Percentiles rank a stretch among this genome's conserved stretches.
phyloP scores from a whole-genome alignment of 768 basidiomycete species.

The Coprinopsis sp. region DNA sequence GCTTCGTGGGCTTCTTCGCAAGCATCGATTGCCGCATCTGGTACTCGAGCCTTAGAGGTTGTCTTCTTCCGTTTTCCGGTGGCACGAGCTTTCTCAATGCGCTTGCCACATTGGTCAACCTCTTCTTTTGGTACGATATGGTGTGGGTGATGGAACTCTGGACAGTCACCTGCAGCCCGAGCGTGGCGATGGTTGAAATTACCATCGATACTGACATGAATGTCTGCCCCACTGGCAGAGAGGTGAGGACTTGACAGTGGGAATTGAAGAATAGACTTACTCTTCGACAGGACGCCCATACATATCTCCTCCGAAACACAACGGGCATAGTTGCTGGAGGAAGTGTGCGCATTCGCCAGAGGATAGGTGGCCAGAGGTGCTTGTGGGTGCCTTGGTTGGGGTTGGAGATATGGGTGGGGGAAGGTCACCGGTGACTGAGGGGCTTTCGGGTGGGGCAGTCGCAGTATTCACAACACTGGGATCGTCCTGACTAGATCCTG shows the following conservation, averaged over 20 bases:
- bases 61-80: constrained; percentile 15
- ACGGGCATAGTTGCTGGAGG: constrained; percentile 26
- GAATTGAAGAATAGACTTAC: constrained; percentile 12
- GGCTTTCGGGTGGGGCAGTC: not conserved
- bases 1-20: constrained; percentile 31
- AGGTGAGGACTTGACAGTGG: not conserved
- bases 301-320: constrained; percentile 26
- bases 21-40: constrained; percentile 29
- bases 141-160: constrained; percentile 25
- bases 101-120: constrained; percentile 27
- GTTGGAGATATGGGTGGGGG: constrained; percentile 2
- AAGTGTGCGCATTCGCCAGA: constrained; percentile 17
- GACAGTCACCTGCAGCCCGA: constrained; percentile 24
- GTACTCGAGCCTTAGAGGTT: constrained; percentile 15
- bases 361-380: too few species aligned
- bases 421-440: not conserved
- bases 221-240: constrained; percentile 28
- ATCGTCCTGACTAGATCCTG: not conserved
- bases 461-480: not conserved
- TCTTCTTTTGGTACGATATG: constrained; percentile 31
- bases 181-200: constrained; percentile 37
- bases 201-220: constrained; percentile 34
- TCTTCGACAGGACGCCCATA: constrained; percentile 20
- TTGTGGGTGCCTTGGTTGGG: not conserved
- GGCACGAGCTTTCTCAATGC: constrained; percentile 21